Evolutionary conservation across 176 grass and related monocot genomes (phyloP), one percentile per base, ranked within the genome.

Genomic region (Bothriochloa decipiens): DNA sequence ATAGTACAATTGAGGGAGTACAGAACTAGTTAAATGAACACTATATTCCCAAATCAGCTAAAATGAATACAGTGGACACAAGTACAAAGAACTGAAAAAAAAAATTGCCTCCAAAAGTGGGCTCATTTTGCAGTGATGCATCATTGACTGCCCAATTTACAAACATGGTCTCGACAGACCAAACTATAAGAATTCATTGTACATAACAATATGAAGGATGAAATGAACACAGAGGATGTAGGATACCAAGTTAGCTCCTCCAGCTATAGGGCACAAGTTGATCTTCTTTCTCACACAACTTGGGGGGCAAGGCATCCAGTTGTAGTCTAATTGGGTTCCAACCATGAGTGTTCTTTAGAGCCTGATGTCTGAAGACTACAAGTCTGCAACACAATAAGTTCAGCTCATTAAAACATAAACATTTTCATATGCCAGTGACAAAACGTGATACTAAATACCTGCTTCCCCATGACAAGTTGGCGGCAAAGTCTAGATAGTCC

Each of bases 401-500:
- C 18, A 80, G 39, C 18, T 27, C 25, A 83, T 27, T 45, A 43
- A 6, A 87, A 36, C 75, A 39, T 10, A 69, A 39, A 79, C 11
- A 80, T 75, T 80, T 75, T 18, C 18, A 41, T 79, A 12, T 26
- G 52, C 41, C 2, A 10, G 29, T 60, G n/a, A 58, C 14, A 75
- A 47, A 53, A 61, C 15, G 11, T 47, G 60, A 17, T 17, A 49
- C 60, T 83, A 23, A 42, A 81, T 86, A 91, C 83, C 83, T 91
- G 46, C 35, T 15, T n/a, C 29, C 69, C 39, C 65, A 18, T 45
- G 52, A 49, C 18, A 83, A 40, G 60, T 68, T 68, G 68, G 70
- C 77, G 32, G 27, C 10, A 43, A 81, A 66, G 74, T 83, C 81
- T 95, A 99, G 28, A 94, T 84, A 33, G 83, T 91, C 22, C 63